phyloP scores from a whole-genome alignment of 768 basidiomycete species.

The Termitomyces sp. region DNA sequence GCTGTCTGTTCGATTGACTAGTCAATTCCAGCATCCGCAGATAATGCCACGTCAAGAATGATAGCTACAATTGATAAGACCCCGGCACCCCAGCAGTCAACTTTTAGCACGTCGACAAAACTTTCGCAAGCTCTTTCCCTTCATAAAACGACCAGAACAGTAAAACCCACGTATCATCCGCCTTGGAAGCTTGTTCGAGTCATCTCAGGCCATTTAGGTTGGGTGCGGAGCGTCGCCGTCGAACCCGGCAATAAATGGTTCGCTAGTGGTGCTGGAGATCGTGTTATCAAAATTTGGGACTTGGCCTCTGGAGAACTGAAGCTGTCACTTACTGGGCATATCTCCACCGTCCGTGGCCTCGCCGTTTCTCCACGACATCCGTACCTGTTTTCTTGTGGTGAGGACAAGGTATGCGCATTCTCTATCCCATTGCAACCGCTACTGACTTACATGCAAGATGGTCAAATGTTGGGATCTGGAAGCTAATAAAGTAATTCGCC shows the following conservation, averaged over 20 bases:
- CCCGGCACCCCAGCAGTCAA: conserved; percentile 61
- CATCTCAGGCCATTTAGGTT: conserved; percentile 96
- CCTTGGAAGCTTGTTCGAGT: conserved; percentile 96
- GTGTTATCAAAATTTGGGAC: conserved; percentile 99
- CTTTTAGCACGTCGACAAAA: conserved; percentile 55
- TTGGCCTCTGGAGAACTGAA: conserved; percentile 95
- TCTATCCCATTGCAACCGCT: not conserved
- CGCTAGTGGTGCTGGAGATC: conserved; percentile 94
- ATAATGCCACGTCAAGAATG: conserved; percentile 54
- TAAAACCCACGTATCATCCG: conserved; percentile 94
- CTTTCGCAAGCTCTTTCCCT: conserved; percentile 88
- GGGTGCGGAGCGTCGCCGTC: conserved; percentile 94
- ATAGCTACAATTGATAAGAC: conserved; percentile 75
- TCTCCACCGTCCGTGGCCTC: conserved; percentile 91
- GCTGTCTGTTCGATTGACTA: not conserved
- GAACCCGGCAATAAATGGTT: conserved; percentile 99
- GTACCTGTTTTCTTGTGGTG: conserved; percentile 95
- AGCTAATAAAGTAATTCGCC: conserved; percentile 97
- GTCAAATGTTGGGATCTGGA: conserved; percentile 99
- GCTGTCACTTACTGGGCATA: conserved; percentile 95
- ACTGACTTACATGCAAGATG: conserved; percentile 54
- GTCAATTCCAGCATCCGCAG: conserved; percentile 26
- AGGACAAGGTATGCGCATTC: conserved; percentile 76
- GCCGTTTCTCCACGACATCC: conserved; percentile 92
- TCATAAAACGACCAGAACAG: conserved; percentile 89